phyloP scores from a whole-genome alignment of 768 basidiomycete species.

The Hydnum rufescens region DNA sequence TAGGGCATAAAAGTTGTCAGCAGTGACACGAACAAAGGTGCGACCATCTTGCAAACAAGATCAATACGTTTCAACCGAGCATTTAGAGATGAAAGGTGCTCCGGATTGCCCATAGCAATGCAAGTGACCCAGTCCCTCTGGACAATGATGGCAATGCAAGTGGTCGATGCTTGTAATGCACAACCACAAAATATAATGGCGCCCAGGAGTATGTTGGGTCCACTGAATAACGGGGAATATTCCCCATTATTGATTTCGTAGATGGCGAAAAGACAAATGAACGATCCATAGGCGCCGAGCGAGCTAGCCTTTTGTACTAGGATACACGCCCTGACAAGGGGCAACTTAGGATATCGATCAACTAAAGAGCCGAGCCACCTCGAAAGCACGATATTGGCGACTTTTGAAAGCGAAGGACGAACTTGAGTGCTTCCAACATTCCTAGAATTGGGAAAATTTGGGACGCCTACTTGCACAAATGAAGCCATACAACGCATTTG shows the following conservation, averaged over 20 bases:
- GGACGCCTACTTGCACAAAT: constrained; percentile 17
- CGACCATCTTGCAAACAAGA: constrained; percentile 29
- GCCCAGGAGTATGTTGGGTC: constrained; percentile 17
- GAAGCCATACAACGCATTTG: constrained; percentile 30
- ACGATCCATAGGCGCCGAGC: constrained; percentile 18
- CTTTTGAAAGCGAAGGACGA: constrained; percentile 2
- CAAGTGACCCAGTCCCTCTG: constrained; percentile 33
- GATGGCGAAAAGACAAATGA: constrained; percentile 16
- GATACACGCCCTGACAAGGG: constrained; percentile 23
- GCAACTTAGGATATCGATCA: constrained; percentile 21
- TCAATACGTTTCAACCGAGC: constrained; percentile 24
- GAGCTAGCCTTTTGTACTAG: constrained; percentile 22
- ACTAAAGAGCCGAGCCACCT: constrained; percentile 25
- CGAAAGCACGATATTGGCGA: constrained; percentile 22
- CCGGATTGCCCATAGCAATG: constrained; percentile 21
- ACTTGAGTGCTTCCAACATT: not conserved
- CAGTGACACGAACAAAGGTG: constrained; percentile 31
- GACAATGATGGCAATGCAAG: constrained; percentile 26
- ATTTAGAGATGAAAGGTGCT: constrained; percentile 24
- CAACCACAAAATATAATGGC: constrained; percentile 20
- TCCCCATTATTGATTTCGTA: no score
- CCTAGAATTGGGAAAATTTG: not conserved
- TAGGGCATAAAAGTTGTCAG: constrained; percentile 23
- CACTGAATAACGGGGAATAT: constrained; percentile 9
- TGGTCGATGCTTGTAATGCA: constrained; percentile 23